These are phyloP conservation scores for Mariannaea sp. DNA, from an alignment of 2,329 filamentous ascomycete species.

Conservation along the genomic window DNA sequence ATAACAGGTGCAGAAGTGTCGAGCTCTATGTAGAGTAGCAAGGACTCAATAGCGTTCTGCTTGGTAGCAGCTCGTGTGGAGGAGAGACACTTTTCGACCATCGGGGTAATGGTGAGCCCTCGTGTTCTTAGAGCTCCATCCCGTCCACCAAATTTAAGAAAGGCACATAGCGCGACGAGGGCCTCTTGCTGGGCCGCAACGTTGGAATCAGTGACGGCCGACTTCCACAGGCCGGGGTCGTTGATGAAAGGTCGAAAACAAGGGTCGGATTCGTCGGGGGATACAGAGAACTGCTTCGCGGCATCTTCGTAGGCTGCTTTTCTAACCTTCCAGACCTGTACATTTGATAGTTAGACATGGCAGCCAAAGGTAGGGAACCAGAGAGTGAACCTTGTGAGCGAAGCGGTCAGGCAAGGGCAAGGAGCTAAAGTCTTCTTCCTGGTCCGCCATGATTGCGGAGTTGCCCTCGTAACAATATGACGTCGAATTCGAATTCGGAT, in stretches of 20 bases:
- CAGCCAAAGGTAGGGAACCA: not conserved
- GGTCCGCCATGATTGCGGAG: slow-evolving; percentile 69
- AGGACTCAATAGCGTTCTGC: slow-evolving; percentile 80
- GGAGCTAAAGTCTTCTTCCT: slow-evolving; percentile 81
- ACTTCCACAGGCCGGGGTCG: slow-evolving; percentile 88
- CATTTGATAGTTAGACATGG: slow-evolving; percentile 1
- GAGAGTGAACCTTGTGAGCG: slow-evolving; percentile 71
- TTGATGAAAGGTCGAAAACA: slow-evolving; percentile 86
- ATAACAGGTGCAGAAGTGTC: slow-evolving; percentile 85
- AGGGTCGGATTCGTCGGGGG: slow-evolving; percentile 83
- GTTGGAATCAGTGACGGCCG: slow-evolving; percentile 90
- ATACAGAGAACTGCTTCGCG: slow-evolving; percentile 81
- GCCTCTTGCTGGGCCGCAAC: slow-evolving; percentile 96
- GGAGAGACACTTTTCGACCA: slow-evolving; percentile 89
- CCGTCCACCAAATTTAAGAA: slow-evolving; percentile 86
- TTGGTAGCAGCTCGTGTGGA: slow-evolving; percentile 90
- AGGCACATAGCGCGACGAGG: slow-evolving; percentile 83
- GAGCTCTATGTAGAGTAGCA: slow-evolving; percentile 87
- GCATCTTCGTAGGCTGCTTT: slow-evolving; percentile 95
- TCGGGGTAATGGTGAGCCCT: slow-evolving; percentile 71
- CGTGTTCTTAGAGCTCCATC: slow-evolving; percentile 82
- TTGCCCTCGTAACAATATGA: slow-evolving; percentile 23
- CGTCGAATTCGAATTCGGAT: slow-evolving; percentile 26
- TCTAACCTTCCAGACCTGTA: slow-evolving; percentile 80
- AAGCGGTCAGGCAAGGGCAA: slow-evolving; percentile 81